Percentiles rank a stretch among this genome's conserved stretches.
Evolutionary conservation across 805 yeast genomes (phyloP).

Genomic region (Yarrowia sp.): DNA sequence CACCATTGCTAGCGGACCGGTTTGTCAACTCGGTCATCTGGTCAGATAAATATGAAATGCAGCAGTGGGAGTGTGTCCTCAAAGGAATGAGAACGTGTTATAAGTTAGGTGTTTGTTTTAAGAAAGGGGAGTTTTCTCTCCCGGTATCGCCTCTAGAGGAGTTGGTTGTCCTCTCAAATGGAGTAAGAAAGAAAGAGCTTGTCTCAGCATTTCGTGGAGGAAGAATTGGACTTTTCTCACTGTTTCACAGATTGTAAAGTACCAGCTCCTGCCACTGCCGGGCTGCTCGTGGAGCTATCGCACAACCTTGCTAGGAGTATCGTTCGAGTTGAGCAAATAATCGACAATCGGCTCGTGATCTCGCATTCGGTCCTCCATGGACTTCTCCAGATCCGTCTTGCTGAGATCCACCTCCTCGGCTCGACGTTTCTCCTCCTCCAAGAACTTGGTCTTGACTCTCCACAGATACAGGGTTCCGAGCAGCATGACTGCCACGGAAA

Average conservation of each 20-base stretch:
- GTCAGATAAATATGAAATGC: slow-evolving; percentile 1
- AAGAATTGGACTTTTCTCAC: too few species aligned
- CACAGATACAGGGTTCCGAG: slow-evolving; percentile 52
- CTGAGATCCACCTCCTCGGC: slow-evolving; percentile 20
- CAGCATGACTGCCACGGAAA: slow-evolving; percentile 66
- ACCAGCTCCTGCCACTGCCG: too few species aligned
- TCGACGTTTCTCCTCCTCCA: slow-evolving; percentile 58
- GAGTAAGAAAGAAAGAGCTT: too few species aligned
- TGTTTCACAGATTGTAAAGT: too few species aligned
- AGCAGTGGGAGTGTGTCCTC: slow-evolving; percentile 11
- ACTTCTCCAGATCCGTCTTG: slow-evolving; percentile 17
- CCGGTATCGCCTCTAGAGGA: background rate
- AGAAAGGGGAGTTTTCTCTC: slow-evolving; percentile 16
- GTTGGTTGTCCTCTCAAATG: too few species aligned
- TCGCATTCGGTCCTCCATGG: slow-evolving; percentile 31
- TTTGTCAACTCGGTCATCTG: background rate
- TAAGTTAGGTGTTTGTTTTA: slow-evolving; percentile 19
- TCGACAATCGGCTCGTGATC: slow-evolving; percentile 38
- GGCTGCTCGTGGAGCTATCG: background rate
- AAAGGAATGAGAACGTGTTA: background rate
- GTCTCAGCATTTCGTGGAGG: too few species aligned
- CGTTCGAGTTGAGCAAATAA: slow-evolving; percentile 26
- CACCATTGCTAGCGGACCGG: slow-evolving; percentile 30
- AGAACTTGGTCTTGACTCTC: slow-evolving; percentile 79
- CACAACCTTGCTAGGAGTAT: slow-evolving; percentile 3